Base-by-base conservation (phyloP, 495 filamentous ascomycete genomes). In the Tetracladium marchalianum region DNA sequence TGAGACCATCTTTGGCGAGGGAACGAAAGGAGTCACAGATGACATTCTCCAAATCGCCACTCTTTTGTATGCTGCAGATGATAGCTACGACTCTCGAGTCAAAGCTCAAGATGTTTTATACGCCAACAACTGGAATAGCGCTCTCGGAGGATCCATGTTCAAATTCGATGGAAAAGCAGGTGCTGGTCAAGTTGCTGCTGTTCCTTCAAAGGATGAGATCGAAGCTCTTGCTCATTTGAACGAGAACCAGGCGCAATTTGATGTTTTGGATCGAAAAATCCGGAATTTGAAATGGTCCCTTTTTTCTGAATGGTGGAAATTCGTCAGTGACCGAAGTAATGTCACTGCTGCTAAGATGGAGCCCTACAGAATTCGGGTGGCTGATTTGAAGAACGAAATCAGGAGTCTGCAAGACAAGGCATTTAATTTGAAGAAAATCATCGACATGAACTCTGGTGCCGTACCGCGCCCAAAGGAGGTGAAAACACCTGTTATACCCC, bases 281-380 rank as follows among this genome's bases (percentile, higher is more conserved):
- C 17, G 15, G 0, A 19, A 39, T 12, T 16, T 44, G 1, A 38
- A 41, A 38, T 62, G 61, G 61, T 18, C 19, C 5, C 16, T 62
- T 11, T 64, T 62, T 34, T 31, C 47, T 1, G n/a, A 39, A 11
- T 53, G 43, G 34, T 52, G 34, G 31, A 52, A 52, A 8, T 51
- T 18, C 38, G 37, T 35, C 19, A 36, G 15, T 15, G 38, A 19
- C 17, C 22, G 22, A 27, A 27, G 22, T 27, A 27, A 27, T 27
- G 22, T 27, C 22, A 27, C 22, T 3, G 22, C 22, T 7, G 22
- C 22, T 7, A 27, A 27, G 35, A 41, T 53, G 17, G 31, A 38
- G 13, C 17, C 13, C 12, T 12, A 49, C 18, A 35, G 47, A 19
- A 42, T 4, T 8, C 45, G 17, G n/a, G 34, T 43, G 17, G 22